Evolutionary conservation across 2,329 filamentous ascomycete species (phyloP), one percentile per base, ranked within the genome.

Genomic region (Colletotrichum falcatum): DNA sequence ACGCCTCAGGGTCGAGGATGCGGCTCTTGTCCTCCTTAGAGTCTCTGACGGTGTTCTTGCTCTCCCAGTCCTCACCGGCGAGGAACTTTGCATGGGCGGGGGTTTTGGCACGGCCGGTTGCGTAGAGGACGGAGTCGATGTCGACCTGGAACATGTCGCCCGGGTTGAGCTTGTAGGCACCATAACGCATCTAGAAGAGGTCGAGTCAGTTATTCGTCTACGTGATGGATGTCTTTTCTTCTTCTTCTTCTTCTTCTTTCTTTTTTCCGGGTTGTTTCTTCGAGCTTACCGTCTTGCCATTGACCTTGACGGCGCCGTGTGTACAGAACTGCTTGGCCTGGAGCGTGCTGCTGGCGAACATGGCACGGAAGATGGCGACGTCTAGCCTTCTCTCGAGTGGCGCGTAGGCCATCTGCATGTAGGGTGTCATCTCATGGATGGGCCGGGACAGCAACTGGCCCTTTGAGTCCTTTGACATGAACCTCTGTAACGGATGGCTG

Each of bases 121-220:
- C 95, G 77, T 88, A 95, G 81, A 99, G 87, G 66, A 99, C 96
- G 75, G 91, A 90, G 48, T 97, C 94, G 44, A 93, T 87, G 26
- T 98, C 92, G 76, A 99, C 95, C 80, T 97, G 94, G 86, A 99
- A 99, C 90, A 99, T 94, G 80, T 99, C 96, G 75, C 96, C 96
- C 3, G 96, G 97, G 81, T 99, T 99, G 48, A 99, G 88, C 74
- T 94, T 90, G 81, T 99, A 99, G 65, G 94, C 92, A 11, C 96
- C 95, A 78, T 96, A 93, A 73, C 88, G 87, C 93, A 98, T 97
- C 95, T 97, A 65, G 53, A 53, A 44, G 30, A 44, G 18, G 20
- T n/a, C 12, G 14, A 11, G 20, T 53, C 35, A 53, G 53, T 42
- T 11, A 60, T 20, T 11, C 35, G 11, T 26, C 14, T n/a, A 11